Base-by-base conservation (phyloP, 306 rosid genomes). In the Clitoria ternatea region DNA sequence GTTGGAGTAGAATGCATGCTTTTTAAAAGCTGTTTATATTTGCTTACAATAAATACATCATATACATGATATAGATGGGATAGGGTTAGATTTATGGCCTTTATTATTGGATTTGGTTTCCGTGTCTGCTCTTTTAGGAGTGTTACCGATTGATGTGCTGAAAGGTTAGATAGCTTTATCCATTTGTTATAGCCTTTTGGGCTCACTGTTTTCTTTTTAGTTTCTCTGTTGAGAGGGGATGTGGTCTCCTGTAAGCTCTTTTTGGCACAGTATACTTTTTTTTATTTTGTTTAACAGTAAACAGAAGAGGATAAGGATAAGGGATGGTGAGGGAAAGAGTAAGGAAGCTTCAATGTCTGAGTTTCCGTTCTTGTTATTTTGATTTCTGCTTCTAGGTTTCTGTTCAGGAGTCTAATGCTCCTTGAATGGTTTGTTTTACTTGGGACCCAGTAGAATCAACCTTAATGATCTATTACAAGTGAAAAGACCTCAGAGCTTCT, bases 141-240 rank as follows among this genome's bases (percentile, higher is more conserved):
- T 33, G 61, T 47, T n/a, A 3, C 30, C 48, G 14, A 35, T 12
- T 61, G 22, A 47, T 73, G 62, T 24, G 40, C 11, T 49, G 10
- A 61, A 42, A 73, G 50, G 70, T 73, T 61, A 9, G 77, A 72
- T 6, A 20, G 40, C 2, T 61, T 49, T 61, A 2, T 48, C 48
- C 18, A 9, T 52, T 20, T 45, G 32, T 24, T 60, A n/a, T 43
- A 57, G n/a, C 29, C 35, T 30, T 20, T 30, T 43, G 22, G 35
- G 10, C 2, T 70, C 53, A 18, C n/a, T 72, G 24, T 42, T 27
- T 54, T 53, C 45, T 42, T 37, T 54, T 69, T 69, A 14, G 65
- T 36, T 24, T 67, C 32, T 49, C 12, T 18, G 60, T 19, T 24
- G 4, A 42, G 48, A 53, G 47, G 24, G n/a, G n/a, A n/a, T 22